These are phyloP conservation scores for Boletus sp. DNA, from an alignment of 1,284 basidiomycete genomes.

Conservation along the genomic window DNA sequence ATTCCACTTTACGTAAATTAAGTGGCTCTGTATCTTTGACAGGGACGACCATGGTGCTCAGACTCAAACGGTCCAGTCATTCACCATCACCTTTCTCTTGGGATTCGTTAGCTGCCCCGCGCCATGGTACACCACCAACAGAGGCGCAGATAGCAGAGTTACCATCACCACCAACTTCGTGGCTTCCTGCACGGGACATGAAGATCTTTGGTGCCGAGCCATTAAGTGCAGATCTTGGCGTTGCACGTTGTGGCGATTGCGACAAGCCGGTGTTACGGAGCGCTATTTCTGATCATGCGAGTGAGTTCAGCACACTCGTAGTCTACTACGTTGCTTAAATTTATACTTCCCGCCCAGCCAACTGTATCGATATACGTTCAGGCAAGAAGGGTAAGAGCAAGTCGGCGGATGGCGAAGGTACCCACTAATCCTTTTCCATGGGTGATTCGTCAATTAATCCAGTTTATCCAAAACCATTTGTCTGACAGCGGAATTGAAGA, in stretches of 20 bases:
- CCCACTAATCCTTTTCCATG: slow-evolving; percentile 30
- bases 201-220: slow-evolving; percentile 82
- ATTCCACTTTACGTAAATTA: slow-evolving; percentile 31
- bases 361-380: slow-evolving; percentile 38
- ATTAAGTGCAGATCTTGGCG: slow-evolving; percentile 66
- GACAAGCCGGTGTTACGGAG: slow-evolving; percentile 76
- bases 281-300: slow-evolving; percentile 74
- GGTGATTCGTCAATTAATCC: slow-evolving; percentile 19
- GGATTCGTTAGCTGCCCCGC: slow-evolving; percentile 48
- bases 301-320: slow-evolving; percentile 47
- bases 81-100: slow-evolving; percentile 59
- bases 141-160: slow-evolving; percentile 44
- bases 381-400: slow-evolving; percentile 41
- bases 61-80: slow-evolving; percentile 54
- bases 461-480: not conserved
- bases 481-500: slow-evolving; percentile 36
- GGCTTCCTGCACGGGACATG: slow-evolving; percentile 86
- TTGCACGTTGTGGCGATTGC: slow-evolving; percentile 81
- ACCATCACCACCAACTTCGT: slow-evolving; percentile 75
- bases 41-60: slow-evolving; percentile 54
- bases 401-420: slow-evolving; percentile 49
- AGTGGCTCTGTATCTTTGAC: not conserved
- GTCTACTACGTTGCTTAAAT: not conserved
- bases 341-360: slow-evolving; percentile 27
- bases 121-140: slow-evolving; percentile 30